Evolutionary conservation across 345 rosid genomes (phyloP).

Genomic region (Pistacia integerrima): DNA sequence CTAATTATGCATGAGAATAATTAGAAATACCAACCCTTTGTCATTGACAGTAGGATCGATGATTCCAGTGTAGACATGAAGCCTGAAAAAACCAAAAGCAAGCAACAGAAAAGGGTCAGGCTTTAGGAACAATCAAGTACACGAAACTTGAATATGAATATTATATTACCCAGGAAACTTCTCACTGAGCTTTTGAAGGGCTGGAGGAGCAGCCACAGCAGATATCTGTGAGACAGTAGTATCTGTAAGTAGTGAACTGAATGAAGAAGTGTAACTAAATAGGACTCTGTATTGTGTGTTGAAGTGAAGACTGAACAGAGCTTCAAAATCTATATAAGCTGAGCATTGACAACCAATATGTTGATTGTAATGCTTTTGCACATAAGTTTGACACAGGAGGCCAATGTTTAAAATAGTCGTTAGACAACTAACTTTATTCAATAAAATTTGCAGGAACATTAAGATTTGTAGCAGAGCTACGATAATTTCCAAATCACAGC

Average conservation of each 20-base stretch:
- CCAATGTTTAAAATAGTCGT: not conserved
- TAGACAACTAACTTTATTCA: not conserved
- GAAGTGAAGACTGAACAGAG: not conserved
- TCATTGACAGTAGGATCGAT: slow-evolving; percentile 84
- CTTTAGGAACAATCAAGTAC: slow-evolving; percentile 1
- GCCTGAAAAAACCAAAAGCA: slow-evolving; percentile 47
- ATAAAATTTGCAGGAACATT: not conserved
- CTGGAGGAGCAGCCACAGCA: slow-evolving; percentile 92
- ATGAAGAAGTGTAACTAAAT: not conserved
- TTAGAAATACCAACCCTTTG: slow-evolving; percentile 57
- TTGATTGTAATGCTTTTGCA: not conserved
- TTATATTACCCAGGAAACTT: slow-evolving; percentile 84
- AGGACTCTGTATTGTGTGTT: not conserved
- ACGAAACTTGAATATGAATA: not conserved
- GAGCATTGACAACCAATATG: not conserved
- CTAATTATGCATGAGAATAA: not conserved
- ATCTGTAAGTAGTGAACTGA: slow-evolving; percentile 13
- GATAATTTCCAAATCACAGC: not conserved
- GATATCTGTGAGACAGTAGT: slow-evolving; percentile 60
- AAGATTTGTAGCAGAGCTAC: not conserved
- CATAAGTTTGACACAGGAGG: not conserved
- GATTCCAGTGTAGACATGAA: slow-evolving; percentile 90
- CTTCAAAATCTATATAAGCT: not conserved
- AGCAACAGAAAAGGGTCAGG: slow-evolving; percentile 7
- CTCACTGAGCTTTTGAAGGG: slow-evolving; percentile 89